phyloP scores from a whole-genome alignment of 306 rosid genomes.

The Pyrus betulifolia region DNA sequence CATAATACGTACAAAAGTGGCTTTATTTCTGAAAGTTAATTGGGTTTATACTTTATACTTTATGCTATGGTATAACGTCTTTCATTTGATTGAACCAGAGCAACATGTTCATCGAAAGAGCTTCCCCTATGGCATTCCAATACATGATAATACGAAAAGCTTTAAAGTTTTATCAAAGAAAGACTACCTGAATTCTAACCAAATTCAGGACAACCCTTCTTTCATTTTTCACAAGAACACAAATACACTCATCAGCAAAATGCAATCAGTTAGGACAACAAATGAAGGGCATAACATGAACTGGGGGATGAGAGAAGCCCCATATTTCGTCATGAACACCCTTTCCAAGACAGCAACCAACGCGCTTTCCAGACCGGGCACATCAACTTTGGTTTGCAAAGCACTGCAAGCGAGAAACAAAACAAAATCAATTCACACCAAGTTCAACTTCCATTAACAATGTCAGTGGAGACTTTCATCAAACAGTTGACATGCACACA shows the following conservation, averaged over 20 bases:
- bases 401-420: slow-evolving; percentile 42
- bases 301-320: slow-evolving; percentile 77
- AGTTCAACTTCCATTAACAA: neutral
- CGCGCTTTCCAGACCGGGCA: slow-evolving; percentile 55
- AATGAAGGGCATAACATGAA: slow-evolving; percentile 47
- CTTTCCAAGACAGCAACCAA: slow-evolving; percentile 70
- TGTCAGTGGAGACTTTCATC: neutral
- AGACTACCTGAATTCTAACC: neutral
- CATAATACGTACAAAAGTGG: neutral
- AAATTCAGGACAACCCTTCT: neutral
- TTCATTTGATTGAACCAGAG: neutral
- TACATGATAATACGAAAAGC: neutral
- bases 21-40: neutral
- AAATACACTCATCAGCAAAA: neutral
- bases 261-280: neutral
- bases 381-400: slow-evolving; percentile 61
- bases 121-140: neutral
- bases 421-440: neutral
- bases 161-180: neutral
- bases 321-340: slow-evolving; percentile 71
- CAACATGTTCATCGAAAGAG: neutral
- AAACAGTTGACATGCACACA: neutral
- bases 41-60: neutral
- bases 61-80: neutral
- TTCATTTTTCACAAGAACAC: neutral